Conservation (phyloP, 768 basidiomycete species). For the Boletellus ananas region DNA sequence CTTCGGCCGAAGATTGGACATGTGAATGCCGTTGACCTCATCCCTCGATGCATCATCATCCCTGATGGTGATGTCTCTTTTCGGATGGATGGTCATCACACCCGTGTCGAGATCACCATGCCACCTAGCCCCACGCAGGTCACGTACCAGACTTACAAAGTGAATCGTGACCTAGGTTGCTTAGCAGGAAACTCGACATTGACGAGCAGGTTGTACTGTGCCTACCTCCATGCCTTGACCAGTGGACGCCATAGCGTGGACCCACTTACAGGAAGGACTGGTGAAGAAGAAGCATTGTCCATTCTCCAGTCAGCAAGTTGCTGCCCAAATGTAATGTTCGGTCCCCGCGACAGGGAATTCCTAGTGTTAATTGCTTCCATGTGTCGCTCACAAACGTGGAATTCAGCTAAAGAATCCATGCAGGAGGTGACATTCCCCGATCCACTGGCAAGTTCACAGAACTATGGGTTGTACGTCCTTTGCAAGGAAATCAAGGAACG, state of each 20-base stretch:
- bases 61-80: conserved; percentile 4
- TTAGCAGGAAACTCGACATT: conserved; percentile 21
- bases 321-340: conserved; percentile 36
- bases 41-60: conserved; percentile 11
- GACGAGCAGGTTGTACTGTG: conserved; percentile 29
- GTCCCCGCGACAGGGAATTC: conserved; percentile 22
- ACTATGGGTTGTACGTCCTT: conserved; percentile 25
- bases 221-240: conserved; percentile 41
- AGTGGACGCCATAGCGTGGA: conserved; percentile 38
- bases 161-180: conserved; percentile 25
- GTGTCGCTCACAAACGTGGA: too few relatives aligned
- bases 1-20: conserved; percentile 12
- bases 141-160: not conserved
- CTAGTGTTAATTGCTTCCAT: conserved; percentile 29
- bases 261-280: conserved; percentile 40
- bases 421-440: too few relatives aligned
- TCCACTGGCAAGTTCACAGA: too few relatives aligned
- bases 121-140: not conserved
- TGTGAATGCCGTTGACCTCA: too few relatives aligned
- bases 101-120: conserved; percentile 2
- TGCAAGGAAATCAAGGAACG: conserved; percentile 30
- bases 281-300: conserved; percentile 40
- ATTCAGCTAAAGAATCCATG: too few relatives aligned
- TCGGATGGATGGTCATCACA: conserved; percentile 1
- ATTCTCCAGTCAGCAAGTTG: conserved; percentile 36